These are phyloP conservation scores for Verticillium klebahnii DNA, from an alignment of 2,329 filamentous ascomycete genomes.

Conservation along the genomic window DNA sequence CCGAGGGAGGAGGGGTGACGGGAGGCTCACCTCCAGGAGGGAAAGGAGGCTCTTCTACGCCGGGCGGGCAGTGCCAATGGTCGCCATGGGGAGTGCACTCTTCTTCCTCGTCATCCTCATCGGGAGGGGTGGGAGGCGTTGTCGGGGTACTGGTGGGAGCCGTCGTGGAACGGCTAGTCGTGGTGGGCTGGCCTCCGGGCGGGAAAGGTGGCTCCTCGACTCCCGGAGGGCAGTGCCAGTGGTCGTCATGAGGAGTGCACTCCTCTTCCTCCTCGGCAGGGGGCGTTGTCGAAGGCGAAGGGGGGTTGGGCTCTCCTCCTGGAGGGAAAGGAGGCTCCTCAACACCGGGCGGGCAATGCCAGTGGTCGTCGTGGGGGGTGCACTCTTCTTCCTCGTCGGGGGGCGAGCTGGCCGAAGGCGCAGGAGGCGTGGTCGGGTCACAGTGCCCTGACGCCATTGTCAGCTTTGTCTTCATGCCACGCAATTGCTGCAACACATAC, in stretches of 20 bases:
- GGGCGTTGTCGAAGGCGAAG: background rate
- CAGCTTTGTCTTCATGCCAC: background rate
- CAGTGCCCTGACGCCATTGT: slow-evolving; percentile 9
- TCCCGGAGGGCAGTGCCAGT: slow-evolving; percentile 13
- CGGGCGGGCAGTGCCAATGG: slow-evolving; percentile 12
- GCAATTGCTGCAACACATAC: background rate
- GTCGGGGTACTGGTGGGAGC: background rate
- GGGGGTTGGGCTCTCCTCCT: background rate
- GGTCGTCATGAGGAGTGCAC: slow-evolving; percentile 1
- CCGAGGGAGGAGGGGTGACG: too few species aligned
- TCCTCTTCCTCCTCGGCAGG: background rate
- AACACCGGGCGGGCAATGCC: slow-evolving; percentile 9
- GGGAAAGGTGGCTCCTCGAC: slow-evolving; percentile 4
- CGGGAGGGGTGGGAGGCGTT: background rate
- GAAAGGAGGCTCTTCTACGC: slow-evolving; percentile 4
- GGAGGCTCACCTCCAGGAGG: background rate
- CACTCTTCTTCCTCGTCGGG: background rate
- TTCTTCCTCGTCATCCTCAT: background rate
- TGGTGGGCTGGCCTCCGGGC: background rate
- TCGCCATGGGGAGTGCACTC: slow-evolving; percentile 5
- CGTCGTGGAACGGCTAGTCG: background rate
- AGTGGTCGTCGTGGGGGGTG: slow-evolving; percentile 1
- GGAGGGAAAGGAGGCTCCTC: background rate
- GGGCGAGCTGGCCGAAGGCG: slow-evolving; percentile 8
- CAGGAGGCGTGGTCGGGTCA: slow-evolving; percentile 10